These are phyloP conservation scores for Aspergillus biplanus DNA, from an alignment of 495 filamentous ascomycete species.

Conservation along the genomic window DNA sequence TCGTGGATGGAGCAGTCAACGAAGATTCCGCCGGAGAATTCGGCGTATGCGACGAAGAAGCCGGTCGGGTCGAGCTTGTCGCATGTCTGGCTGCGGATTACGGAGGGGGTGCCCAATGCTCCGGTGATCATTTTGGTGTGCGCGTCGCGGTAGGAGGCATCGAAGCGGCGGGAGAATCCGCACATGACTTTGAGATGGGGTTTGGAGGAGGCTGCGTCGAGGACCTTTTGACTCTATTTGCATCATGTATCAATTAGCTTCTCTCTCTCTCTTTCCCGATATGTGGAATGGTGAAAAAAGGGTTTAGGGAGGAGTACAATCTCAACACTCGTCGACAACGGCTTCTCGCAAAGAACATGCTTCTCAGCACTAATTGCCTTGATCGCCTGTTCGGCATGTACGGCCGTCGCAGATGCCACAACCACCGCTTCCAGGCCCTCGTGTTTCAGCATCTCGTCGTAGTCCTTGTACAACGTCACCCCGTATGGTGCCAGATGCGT, in stretches of 20 bases:
- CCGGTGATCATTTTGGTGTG: conserved; percentile 48
- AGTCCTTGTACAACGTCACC: conserved; percentile 53
- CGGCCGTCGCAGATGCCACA: conserved; percentile 55
- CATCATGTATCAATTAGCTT: not conserved
- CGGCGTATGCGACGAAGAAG: conserved; percentile 60
- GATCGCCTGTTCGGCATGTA: conserved; percentile 60
- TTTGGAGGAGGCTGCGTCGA: conserved; percentile 51
- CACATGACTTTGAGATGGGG: conserved; percentile 62
- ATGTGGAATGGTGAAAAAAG: not conserved
- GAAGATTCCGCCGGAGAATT: conserved; percentile 63
- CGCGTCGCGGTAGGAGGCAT: conserved; percentile 58
- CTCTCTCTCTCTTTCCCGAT: not conserved
- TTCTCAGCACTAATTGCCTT: conserved; percentile 56
- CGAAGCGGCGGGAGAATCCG: conserved; percentile 62
- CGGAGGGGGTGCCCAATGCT: conserved; percentile 52
- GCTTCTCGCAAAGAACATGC: conserved; percentile 63
- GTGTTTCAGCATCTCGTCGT: conserved; percentile 60
- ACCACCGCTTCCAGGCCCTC: conserved; percentile 57
- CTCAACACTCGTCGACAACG: conserved; percentile 52
- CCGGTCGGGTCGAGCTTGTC: conserved; percentile 59
- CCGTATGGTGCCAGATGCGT: conserved; percentile 50
- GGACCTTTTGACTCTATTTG: conserved; percentile 54
- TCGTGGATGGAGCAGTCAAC: conserved; percentile 63
- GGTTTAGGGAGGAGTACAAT: conserved; percentile 38
- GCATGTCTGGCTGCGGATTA: conserved; percentile 61